These are phyloP conservation scores for Aphanomyces astaci DNA, from an alignment of 352 stramenopile species.

Conservation along the genomic window DNA sequence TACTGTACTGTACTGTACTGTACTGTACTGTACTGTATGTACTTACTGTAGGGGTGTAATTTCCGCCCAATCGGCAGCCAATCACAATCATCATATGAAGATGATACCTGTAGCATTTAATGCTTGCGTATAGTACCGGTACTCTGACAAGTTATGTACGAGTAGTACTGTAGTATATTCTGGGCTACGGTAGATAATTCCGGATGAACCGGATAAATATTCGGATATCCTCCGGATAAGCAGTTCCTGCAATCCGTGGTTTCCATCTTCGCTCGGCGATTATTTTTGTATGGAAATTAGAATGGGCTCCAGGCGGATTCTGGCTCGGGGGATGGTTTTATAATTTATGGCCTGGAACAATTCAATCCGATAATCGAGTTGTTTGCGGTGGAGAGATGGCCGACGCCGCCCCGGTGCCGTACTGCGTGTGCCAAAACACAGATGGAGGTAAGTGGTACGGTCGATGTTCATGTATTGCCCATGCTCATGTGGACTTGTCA, in stretches of 20 bases:
- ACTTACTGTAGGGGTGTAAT: no score
- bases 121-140: no score
- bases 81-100: no score
- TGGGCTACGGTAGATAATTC: no score
- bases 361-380: conserved; percentile 5
- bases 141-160: no score
- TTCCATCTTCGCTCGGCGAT: conserved; percentile 1
- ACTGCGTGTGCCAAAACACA: conserved; percentile 79
- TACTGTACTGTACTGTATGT: no score
- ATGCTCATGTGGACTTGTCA: not conserved
- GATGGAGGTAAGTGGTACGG: conserved; percentile 48
- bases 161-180: no score
- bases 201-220: no score
- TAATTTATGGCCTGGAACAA: conserved; percentile 19
- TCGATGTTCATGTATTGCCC: no score
- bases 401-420: conserved; percentile 36
- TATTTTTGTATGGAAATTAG: conserved; percentile 15
- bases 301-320: conserved; percentile 9
- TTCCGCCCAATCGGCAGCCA: no score
- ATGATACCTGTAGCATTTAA: no score
- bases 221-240: conserved; percentile 18
- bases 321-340: not conserved
- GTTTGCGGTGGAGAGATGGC: not conserved
- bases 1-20: no score
- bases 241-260: not conserved